Evolutionary conservation across 2,329 filamentous ascomycete genomes (phyloP).

Genomic region (Aureobasidium sp.): DNA sequence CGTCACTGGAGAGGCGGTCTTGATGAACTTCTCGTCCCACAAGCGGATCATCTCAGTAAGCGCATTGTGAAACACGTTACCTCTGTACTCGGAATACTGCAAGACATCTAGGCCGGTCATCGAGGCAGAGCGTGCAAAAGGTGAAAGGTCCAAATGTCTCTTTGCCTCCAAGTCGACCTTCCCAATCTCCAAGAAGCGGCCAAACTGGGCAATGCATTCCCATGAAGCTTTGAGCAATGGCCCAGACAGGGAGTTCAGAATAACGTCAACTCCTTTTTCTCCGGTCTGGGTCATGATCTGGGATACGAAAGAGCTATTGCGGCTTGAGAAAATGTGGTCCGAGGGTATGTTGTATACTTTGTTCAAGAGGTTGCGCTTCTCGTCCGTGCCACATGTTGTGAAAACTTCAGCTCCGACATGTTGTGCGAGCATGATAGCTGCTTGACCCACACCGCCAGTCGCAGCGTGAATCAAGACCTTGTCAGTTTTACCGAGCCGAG

Average conservation of each 20-base stretch:
- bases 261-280: constrained; percentile 26
- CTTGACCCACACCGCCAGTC: not conserved
- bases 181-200: constrained; percentile 24
- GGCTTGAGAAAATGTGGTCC: constrained; percentile 24
- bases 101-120: too few species aligned
- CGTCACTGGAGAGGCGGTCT: constrained; percentile 16
- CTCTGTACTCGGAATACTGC: not conserved
- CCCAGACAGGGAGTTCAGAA: constrained; percentile 24
- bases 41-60: too few species aligned
- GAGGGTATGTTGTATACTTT: constrained; percentile 16
- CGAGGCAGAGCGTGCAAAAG: not conserved
- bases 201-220: constrained; percentile 22
- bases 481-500: constrained; percentile 25
- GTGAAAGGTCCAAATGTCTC: constrained; percentile 14
- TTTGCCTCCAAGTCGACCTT: constrained; percentile 15
- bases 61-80: not conserved
- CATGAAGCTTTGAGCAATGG: constrained; percentile 21
- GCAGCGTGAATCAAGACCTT: constrained; percentile 3
- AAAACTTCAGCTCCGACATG: not conserved
- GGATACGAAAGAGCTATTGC: constrained; percentile 21
- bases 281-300: constrained; percentile 19
- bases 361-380: not conserved
- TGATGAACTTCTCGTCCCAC: constrained; percentile 10
- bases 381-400: not conserved
- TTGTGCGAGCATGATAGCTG: not conserved